Conservation (phyloP, 192 early-diverging fungal species). For the Dimargaris cristalligena region DNA sequence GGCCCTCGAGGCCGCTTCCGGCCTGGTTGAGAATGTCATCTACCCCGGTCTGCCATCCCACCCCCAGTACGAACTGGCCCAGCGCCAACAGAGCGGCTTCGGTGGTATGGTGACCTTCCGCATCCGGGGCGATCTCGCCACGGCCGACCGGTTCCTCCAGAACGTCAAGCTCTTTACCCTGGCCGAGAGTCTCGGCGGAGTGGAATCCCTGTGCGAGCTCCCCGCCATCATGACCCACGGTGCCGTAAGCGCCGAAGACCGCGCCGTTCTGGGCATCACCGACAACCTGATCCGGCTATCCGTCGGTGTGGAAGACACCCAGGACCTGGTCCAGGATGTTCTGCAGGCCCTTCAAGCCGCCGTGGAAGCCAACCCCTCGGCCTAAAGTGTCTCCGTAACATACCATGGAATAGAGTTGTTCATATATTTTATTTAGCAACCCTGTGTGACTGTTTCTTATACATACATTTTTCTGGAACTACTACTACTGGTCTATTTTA, state of each 20-base stretch:
- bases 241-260: constrained; percentile 68
- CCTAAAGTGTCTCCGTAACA: neutral
- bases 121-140: constrained; percentile 61
- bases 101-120: constrained; percentile 96
- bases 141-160: constrained; percentile 71
- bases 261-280: constrained; percentile 71
- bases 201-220: constrained; percentile 87
- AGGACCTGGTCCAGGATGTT: constrained; percentile 72
- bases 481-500: too few relatives aligned
- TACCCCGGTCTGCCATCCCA: constrained; percentile 87
- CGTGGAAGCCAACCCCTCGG: neutral
- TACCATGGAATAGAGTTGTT: too few relatives aligned
- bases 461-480: too few relatives aligned
- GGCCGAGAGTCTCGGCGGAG: constrained; percentile 92
- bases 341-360: constrained; percentile 44
- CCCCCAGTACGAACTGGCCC: constrained; percentile 81
- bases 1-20: constrained; percentile 48
- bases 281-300: constrained; percentile 84
- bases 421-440: too few relatives aligned
- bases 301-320: constrained; percentile 83
- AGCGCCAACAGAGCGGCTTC: constrained; percentile 76
- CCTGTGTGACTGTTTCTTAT: too few relatives aligned
- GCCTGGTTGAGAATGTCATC: constrained; percentile 67
- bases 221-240: constrained; percentile 96
- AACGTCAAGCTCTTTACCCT: constrained; percentile 70